A percentile compares a stretch with the other conserved stretches of the same genome.
Evolutionary conservation across 2,329 filamentous ascomycete genomes (phyloP).

Genomic region (Colletotrichum sp.): DNA sequence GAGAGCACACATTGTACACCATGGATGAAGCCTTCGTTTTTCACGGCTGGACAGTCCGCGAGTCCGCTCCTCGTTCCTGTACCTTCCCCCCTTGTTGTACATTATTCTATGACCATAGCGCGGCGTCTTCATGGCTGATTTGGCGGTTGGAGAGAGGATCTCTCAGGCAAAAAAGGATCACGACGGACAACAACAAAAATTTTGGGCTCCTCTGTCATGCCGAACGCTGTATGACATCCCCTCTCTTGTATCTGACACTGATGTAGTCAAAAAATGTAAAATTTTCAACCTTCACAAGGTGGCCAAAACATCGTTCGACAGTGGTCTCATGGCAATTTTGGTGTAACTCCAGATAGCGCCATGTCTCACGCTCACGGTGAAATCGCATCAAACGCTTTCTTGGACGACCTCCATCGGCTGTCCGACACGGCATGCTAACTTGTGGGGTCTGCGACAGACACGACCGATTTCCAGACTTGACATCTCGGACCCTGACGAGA

Average conservation of each 20-base stretch:
- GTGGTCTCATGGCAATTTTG: neutral
- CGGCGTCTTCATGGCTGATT: conserved; percentile 34
- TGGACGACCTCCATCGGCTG: neutral
- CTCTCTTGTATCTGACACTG: conserved; percentile 38
- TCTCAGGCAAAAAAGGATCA: conserved; percentile 2
- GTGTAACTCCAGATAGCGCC: neutral
- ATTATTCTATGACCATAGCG: conserved; percentile 37
- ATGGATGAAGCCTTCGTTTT: neutral
- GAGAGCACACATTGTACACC: conserved; percentile 8
- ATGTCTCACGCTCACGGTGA: neutral
- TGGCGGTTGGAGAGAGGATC: conserved; percentile 2
- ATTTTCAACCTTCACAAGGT: neutral
- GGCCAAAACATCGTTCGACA: neutral
- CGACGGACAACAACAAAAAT: conserved; percentile 6
- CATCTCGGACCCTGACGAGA: neutral
- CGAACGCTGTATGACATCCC: conserved; percentile 37
- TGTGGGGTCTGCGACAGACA: neutral
- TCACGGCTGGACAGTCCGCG: neutral
- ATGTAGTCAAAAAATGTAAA: conserved; percentile 1
- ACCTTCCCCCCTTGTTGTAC: conserved; percentile 29
- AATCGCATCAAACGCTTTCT: neutral
- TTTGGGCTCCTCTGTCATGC: conserved; percentile 20
- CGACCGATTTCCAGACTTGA: neutral
- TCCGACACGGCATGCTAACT: neutral
- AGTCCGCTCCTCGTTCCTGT: conserved; percentile 1